Conservation (phyloP, 805 yeast genomes). For the Candida easanensis region DNA sequence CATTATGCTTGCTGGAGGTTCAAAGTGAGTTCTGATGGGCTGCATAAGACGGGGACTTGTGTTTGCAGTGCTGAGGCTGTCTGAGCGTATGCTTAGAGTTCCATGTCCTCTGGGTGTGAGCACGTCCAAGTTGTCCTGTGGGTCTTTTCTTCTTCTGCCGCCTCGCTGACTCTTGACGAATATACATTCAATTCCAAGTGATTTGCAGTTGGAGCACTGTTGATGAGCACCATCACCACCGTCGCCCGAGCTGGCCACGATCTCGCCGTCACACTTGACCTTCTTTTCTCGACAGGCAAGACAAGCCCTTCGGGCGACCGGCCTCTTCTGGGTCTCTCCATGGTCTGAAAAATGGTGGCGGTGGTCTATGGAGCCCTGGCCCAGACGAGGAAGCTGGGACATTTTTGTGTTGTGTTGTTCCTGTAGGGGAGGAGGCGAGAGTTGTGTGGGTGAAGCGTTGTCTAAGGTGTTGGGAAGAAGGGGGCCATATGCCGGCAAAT, state of each 20-base stretch:
- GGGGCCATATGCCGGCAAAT: too few species aligned
- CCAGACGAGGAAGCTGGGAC: too few species aligned
- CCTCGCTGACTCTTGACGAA: slow-evolving; percentile 58
- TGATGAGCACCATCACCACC: slow-evolving; percentile 26
- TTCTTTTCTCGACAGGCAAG: slow-evolving; percentile 63
- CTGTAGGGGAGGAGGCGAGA: too few species aligned
- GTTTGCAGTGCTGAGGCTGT: neutral
- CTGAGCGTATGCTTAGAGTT: neutral
- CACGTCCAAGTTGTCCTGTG: neutral
- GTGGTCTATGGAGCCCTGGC: too few species aligned
- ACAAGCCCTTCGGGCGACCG: slow-evolving; percentile 40
- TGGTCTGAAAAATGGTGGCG: too few species aligned
- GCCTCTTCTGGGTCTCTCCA: too few species aligned
- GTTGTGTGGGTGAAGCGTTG: too few species aligned
- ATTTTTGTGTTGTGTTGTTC: too few species aligned
- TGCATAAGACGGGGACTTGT: slow-evolving; percentile 6
- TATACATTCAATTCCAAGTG: slow-evolving; percentile 46
- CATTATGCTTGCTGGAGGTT: slow-evolving; percentile 6
- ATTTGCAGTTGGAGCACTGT: slow-evolving; percentile 49
- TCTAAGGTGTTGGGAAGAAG: too few species aligned
- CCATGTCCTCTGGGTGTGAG: neutral
- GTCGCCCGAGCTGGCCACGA: slow-evolving; percentile 27
- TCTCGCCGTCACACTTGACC: slow-evolving; percentile 64
- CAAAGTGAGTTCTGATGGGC: slow-evolving; percentile 5
- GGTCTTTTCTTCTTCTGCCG: slow-evolving; percentile 41